These are phyloP conservation scores for Phytopythium helicoides DNA, from an alignment of 352 stramenopile genomes.

Conservation along the genomic window DNA sequence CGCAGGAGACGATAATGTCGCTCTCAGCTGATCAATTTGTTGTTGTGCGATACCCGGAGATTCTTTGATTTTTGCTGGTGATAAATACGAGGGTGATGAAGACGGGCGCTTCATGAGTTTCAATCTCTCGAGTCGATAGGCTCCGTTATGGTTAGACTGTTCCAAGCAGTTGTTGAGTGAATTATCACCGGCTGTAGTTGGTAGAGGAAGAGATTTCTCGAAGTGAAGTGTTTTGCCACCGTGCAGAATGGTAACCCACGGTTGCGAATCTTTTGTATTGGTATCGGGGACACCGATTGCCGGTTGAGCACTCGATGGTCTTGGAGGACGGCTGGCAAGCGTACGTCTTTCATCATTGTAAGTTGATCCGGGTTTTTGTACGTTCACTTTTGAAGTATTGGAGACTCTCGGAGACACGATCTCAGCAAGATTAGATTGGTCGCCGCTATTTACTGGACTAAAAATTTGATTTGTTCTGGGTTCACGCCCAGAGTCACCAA, in stretches of 20 bases:
- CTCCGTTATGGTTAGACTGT: background rate
- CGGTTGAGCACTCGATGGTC: constrained; percentile 25
- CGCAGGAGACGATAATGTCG: no score
- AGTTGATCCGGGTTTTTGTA: background rate
- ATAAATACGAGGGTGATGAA: constrained; percentile 26
- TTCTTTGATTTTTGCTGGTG: constrained; percentile 11
- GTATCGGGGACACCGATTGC: constrained; percentile 3
- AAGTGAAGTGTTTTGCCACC: constrained; percentile 39
- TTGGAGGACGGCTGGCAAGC: background rate
- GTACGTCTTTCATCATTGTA: background rate
- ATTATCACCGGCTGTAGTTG: background rate
- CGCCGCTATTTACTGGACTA: no score
- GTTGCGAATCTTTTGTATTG: background rate
- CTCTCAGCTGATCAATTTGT: no score
- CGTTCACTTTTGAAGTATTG: no score
- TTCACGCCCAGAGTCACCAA: no score
- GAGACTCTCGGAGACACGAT: no score
- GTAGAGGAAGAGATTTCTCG: constrained; percentile 16
- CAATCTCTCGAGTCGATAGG: background rate
- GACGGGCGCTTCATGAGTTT: constrained; percentile 11
- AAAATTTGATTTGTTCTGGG: no score
- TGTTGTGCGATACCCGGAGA: no score
- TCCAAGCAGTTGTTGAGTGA: no score
- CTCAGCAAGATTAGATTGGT: no score
- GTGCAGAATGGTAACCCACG: constrained; percentile 39